Base-by-base conservation (phyloP, 257 asterid species). In the Solanum peruvianum region DNA sequence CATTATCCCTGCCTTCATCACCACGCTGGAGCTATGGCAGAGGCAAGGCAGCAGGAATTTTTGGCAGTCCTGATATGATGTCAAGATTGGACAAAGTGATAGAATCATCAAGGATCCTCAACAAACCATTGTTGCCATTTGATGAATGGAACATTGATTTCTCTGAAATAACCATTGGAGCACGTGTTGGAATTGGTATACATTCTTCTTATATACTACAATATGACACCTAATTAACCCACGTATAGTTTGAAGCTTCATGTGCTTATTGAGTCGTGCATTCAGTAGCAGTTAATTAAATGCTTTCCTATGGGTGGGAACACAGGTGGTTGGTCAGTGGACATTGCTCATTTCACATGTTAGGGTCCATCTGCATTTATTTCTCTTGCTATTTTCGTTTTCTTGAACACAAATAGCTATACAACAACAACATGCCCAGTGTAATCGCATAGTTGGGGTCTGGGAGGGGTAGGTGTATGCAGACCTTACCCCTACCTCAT, bases 171-270 rank as follows among this genome's bases (percentile, higher is more conserved):
- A 89, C 94, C 86, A 94, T 94, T 37, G 98, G 99, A 90, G 90
- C 91, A 84, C 99, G 98, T 62, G 96, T 95, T 47, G 98, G 99
- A 88, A 96, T 96, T 44, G 98, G 99, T 96, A 95, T 77, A 95
- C 87, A 25, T 44, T 78, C 27, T 60, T 47, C 85, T 47, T 80
- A 16, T 47, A 80, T 31, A 80, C 69, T 29, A 49, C 45, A 47
- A 80, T 80, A 49, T 80, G 85, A 18, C 29, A 49, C 33, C 64
- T 78, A 78, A 49, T 18, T 49, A 49, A 80, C 16, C 12, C 45
- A 80, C 60, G 0, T 80, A 20, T 9, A 16, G 67, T 80, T 47
- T 80, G 85, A 47, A 47, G 67, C 85, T 80, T 44, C 85, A 80
- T 16, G 39, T 80, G 85, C 85, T 80, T 47, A 80, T 80, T 80